Base-by-base conservation (phyloP, 257 asterid genomes). In the Sherardia arvensis region DNA sequence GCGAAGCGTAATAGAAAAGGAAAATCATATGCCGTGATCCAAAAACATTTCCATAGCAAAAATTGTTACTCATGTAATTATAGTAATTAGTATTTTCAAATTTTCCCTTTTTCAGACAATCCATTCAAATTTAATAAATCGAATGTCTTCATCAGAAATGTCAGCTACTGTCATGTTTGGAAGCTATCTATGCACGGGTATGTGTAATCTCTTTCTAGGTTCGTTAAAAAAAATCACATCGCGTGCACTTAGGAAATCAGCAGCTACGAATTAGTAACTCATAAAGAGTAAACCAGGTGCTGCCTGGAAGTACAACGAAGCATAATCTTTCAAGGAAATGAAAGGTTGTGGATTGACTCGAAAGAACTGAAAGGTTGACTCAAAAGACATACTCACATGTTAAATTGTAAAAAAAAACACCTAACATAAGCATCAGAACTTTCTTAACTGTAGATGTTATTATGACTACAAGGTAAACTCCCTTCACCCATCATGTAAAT, bases 151-250 rank as follows among this genome's bases (percentile, higher is more conserved):
- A 49, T 33, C 27, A 34, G 53, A 32, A 4, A 17, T 18, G 26
- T 34, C 47, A 12, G 36, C 30, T 0, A 36, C 26, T 26, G 11
- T n/a, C 62, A 60, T 7, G 61, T 51, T 22, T 18, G 34, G 56
- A 3, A 45, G 22, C 23, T 23, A 59, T 60, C 54, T 22, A 2
- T 6, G n/a, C 25, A n/a, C 1, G 25, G 27, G 11, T 17, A 27
- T 17, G 17, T 18, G 51, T 8, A 23, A 26, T 56, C 27, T 7
- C 8, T 6, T 20, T 47, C 18, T 12, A 3, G 18, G n/a, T n/a
- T n/a, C n/a, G n/a, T n/a, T n/a, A n/a, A n/a, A n/a, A n/a, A 59
- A 59, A 6, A 40, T 68, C 53, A 29, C 28, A 27, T 23, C 66
- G 8, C 17, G 51, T 21, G 47, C 18, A 9, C 23, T 32, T 33